A percentile compares a stretch with the other conserved stretches of the same genome.
phyloP scores from a whole-genome alignment of 1,139 yeast species.

The Meyerozyma carpophila region DNA sequence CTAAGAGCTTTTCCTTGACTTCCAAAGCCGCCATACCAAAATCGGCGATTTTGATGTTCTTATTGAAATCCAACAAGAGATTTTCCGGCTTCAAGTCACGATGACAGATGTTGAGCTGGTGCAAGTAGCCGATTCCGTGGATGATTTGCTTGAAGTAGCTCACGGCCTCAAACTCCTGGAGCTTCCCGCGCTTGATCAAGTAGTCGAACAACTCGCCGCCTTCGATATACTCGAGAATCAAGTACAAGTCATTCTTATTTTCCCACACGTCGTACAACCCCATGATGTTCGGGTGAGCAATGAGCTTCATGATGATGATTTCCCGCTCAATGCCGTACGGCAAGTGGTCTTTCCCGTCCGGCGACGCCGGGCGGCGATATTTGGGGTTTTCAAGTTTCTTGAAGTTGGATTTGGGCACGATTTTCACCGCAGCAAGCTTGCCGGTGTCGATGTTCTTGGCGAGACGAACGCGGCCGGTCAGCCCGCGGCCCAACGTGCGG shows the following conservation, averaged over 20 bases:
- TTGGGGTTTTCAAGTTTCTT: slow-evolving; percentile 52
- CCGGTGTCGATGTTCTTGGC: slow-evolving; percentile 85
- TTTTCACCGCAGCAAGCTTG: slow-evolving; percentile 92
- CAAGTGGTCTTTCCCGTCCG: slow-evolving; percentile 51
- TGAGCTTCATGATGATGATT: slow-evolving; percentile 84
- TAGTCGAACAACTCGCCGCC: slow-evolving; percentile 96
- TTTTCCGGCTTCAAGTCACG: slow-evolving; percentile 96
- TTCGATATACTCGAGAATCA: slow-evolving; percentile 91
- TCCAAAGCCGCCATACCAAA: slow-evolving; percentile 99
- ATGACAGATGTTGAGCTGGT: slow-evolving; percentile 89
- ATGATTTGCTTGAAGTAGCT: slow-evolving; percentile 89
- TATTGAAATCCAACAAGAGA: slow-evolving; percentile 75
- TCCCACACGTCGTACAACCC: slow-evolving; percentile 99
- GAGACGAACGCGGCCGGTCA: slow-evolving; percentile 88
- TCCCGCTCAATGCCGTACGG: slow-evolving; percentile 97
- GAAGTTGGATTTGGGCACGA: slow-evolving; percentile 77
- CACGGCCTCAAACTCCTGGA: slow-evolving; percentile 86
- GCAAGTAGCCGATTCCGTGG: slow-evolving; percentile 88
- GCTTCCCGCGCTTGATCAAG: slow-evolving; percentile 78
- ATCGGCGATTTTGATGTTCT: slow-evolving; percentile 93
- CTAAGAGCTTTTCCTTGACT: slow-evolving; percentile 74
- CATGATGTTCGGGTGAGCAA: slow-evolving; percentile 91
- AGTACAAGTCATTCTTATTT: slow-evolving; percentile 84
- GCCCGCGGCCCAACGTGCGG: slow-evolving; percentile 89
- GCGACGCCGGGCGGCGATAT: slow-evolving; percentile 30